Percentiles rank a stretch among this genome's conserved stretches.
These are phyloP conservation scores for Pleurotus salmoneostramineus DNA, from an alignment of 768 basidiomycete genomes.

Conservation along the genomic window DNA sequence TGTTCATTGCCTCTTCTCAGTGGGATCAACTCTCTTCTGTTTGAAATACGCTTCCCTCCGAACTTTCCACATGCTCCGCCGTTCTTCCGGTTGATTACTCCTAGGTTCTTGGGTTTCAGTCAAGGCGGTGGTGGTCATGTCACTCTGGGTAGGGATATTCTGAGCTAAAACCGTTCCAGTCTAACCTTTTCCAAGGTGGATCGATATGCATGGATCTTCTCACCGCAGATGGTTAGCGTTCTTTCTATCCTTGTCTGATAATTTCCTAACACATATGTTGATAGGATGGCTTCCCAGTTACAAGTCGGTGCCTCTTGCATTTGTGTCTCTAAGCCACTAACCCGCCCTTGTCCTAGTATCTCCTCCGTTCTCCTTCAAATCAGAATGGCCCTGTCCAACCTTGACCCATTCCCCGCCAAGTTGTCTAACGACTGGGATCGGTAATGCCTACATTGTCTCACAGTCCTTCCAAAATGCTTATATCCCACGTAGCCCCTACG, in stretches of 20 bases:
- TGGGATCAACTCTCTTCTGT: constrained; percentile 59
- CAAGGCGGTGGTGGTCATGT: constrained; percentile 71
- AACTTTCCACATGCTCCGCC: constrained; percentile 68
- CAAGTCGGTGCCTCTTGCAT: constrained; percentile 28
- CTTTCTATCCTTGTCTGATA: not conserved
- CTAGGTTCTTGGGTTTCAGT: constrained; percentile 67
- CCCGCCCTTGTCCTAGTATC: constrained; percentile 24
- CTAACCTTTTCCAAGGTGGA: constrained; percentile 41
- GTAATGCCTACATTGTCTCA: constrained; percentile 18
- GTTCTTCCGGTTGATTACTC: constrained; percentile 73
- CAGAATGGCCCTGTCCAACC: constrained; percentile 63
- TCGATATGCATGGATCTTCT: constrained; percentile 76
- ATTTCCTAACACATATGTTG: not conserved
- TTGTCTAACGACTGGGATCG: constrained; percentile 47
- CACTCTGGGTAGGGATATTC: constrained; percentile 43
- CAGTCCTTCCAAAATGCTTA: not conserved
- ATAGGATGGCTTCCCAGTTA: constrained; percentile 68
- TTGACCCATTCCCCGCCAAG: constrained; percentile 61
- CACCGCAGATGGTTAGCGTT: constrained; percentile 50
- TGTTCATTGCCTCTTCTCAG: constrained; percentile 22
- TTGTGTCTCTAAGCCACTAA: not conserved
- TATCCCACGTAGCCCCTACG: not conserved
- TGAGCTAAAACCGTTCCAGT: not conserved
- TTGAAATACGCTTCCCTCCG: constrained; percentile 69
- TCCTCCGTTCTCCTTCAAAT: constrained; percentile 59